A percentile compares a stretch with the other conserved stretches of the same genome.
Evolutionary conservation across 352 stramenopile genomes (phyloP).

Genomic region (Pythium myriotylum): DNA sequence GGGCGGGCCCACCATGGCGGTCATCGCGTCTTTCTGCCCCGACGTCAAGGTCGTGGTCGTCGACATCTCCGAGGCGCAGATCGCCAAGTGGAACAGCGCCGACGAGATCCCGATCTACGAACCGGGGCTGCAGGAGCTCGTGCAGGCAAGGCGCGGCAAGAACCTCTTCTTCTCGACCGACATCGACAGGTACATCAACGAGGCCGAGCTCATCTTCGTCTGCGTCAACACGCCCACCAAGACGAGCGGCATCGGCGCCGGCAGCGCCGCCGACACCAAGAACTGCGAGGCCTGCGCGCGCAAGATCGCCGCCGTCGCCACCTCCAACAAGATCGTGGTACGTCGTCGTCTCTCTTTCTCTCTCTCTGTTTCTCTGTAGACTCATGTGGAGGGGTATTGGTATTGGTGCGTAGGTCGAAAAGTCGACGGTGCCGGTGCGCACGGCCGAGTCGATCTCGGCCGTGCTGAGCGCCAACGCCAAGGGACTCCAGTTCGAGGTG

Average conservation of each 20-base stretch:
- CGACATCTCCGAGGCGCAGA: slow-evolving; percentile 95
- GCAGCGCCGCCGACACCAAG: slow-evolving; percentile 98
- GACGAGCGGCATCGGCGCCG: slow-evolving; percentile 95
- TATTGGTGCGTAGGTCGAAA: slow-evolving; percentile 83
- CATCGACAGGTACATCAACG: slow-evolving; percentile 95
- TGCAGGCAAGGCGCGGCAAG: slow-evolving; percentile 88
- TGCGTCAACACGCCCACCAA: slow-evolving; percentile 99
- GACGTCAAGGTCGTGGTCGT: slow-evolving; percentile 98
- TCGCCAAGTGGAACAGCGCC: slow-evolving; percentile 96
- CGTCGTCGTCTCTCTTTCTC: slow-evolving; percentile 8
- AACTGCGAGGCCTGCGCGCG: slow-evolving; percentile 99
- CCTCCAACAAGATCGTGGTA: slow-evolving; percentile 95
- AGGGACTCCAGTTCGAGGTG: slow-evolving; percentile 95
- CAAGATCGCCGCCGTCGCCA: slow-evolving; percentile 97
- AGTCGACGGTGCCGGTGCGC: slow-evolving; percentile 99
- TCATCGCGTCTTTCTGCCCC: slow-evolving; percentile 97
- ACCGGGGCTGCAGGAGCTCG: slow-evolving; percentile 96
- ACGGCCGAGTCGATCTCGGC: slow-evolving; percentile 97
- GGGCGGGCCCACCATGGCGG: slow-evolving; percentile 99
- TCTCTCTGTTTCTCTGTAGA: slow-evolving; percentile 2
- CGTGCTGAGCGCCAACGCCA: slow-evolving; percentile 95
- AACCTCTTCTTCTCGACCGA: slow-evolving; percentile 99
- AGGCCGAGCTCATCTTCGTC: slow-evolving; percentile 99
- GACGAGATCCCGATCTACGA: slow-evolving; percentile 99
- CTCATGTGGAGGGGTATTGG: not conserved